phyloP scores from a whole-genome alignment of 1,284 basidiomycete genomes.

The Rhodotorula sp. region DNA sequence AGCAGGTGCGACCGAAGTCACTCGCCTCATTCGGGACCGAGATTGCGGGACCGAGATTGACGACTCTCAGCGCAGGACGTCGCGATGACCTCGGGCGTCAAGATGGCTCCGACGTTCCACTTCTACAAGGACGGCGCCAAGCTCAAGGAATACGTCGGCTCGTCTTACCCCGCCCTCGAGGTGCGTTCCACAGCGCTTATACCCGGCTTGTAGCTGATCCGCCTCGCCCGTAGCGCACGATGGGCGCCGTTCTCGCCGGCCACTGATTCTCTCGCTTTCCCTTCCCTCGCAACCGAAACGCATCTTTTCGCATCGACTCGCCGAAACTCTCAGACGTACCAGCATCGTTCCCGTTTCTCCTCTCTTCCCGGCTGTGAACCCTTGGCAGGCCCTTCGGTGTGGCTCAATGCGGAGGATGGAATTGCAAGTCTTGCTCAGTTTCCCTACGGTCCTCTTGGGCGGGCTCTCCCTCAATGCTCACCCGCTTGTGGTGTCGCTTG shows the following conservation, averaged over 20 bases:
- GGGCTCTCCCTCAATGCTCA: too few relatives aligned
- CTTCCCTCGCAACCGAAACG: background rate
- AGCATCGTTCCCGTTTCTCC: too few relatives aligned
- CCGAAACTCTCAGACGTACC: too few relatives aligned
- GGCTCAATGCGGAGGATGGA: too few relatives aligned
- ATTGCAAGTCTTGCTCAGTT: too few relatives aligned
- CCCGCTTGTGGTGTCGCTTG: too few relatives aligned
- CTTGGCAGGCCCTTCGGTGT: too few relatives aligned
- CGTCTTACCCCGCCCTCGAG: conserved; percentile 29
- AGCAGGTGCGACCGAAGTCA: background rate
- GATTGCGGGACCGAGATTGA: too few relatives aligned
- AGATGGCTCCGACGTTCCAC: conserved; percentile 27
- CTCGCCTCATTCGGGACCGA: too few relatives aligned
- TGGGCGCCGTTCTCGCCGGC: conserved; percentile 12
- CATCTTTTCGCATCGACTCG: too few relatives aligned
- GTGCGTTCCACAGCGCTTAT: background rate
- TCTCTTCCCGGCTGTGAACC: too few relatives aligned
- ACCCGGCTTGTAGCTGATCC: background rate
- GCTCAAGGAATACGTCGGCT: conserved; percentile 27
- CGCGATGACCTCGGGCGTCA: conserved; percentile 30
- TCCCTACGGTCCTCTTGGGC: too few relatives aligned
- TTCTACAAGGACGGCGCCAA: conserved; percentile 31
- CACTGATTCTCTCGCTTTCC: background rate
- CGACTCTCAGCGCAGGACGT: conserved; percentile 15
- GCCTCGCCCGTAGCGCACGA: background rate